These are phyloP conservation scores for Aspergillus campestris DNA, from an alignment of 495 filamentous ascomycete species.

Conservation along the genomic window DNA sequence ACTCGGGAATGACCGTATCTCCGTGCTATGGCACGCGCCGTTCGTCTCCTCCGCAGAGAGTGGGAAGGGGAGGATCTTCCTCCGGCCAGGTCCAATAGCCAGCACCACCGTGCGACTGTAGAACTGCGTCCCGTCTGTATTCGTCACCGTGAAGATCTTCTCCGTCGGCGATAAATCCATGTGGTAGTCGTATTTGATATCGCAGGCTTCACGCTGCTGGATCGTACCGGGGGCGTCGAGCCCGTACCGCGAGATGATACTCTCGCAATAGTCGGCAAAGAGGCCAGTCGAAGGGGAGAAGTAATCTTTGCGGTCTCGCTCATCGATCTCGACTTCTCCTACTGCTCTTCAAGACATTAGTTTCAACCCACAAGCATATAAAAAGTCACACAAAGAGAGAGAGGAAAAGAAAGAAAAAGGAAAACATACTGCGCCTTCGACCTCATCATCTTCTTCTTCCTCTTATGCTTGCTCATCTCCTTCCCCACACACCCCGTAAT, in stretches of 20 bases:
- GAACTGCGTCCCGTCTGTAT: slow-evolving; percentile 33
- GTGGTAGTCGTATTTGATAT: slow-evolving; percentile 41
- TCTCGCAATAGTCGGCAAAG: slow-evolving; percentile 49
- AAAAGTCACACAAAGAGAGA: background rate
- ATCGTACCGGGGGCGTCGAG: slow-evolving; percentile 37
- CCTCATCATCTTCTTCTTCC: slow-evolving; percentile 44
- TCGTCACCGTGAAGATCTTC: slow-evolving; percentile 46
- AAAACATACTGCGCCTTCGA: slow-evolving; percentile 22
- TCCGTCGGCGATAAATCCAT: slow-evolving; percentile 15
- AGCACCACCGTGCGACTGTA: slow-evolving; percentile 46
- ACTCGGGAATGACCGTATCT: slow-evolving; percentile 43
- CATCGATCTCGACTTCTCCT: slow-evolving; percentile 43
- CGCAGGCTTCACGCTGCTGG: slow-evolving; percentile 38
- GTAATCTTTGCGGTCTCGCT: slow-evolving; percentile 58
- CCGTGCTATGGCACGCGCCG: slow-evolving; percentile 47
- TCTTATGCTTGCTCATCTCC: slow-evolving; percentile 55
- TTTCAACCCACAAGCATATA: background rate
- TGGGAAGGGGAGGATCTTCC: slow-evolving; percentile 42
- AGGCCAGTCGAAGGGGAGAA: slow-evolving; percentile 49
- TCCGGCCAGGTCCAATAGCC: slow-evolving; percentile 47
- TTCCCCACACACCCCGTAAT: slow-evolving; percentile 54
- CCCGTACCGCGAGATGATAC: slow-evolving; percentile 43
- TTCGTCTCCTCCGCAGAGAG: slow-evolving; percentile 30
- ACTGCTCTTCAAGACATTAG: slow-evolving; percentile 12
- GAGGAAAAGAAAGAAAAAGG: background rate